Percentiles rank a stretch among this genome's conserved stretches.
Conservation (phyloP, 805 yeast species). For the Candida methanosorbosa region DNA sequence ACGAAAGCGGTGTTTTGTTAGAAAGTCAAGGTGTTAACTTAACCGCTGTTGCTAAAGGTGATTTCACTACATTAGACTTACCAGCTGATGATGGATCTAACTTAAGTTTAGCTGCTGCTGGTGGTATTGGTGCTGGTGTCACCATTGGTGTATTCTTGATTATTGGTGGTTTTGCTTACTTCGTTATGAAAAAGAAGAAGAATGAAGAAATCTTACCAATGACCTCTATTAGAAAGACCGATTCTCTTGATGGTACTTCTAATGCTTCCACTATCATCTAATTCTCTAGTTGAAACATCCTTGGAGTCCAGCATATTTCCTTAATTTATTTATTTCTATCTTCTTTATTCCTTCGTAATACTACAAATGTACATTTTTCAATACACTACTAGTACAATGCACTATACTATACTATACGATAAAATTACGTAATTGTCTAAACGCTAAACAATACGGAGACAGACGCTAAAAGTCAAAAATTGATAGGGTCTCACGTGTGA, state of each 20-base stretch:
- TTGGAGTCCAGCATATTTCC: too few species aligned
- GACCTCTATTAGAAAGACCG: too few species aligned
- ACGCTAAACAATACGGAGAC: too few species aligned
- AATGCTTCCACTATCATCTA: not conserved
- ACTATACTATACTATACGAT: too few species aligned
- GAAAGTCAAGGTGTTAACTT: slow-evolving; percentile 22
- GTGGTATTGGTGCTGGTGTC: slow-evolving; percentile 48
- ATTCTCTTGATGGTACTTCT: not conserved
- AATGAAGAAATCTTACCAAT: not conserved
- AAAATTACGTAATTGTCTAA: too few species aligned
- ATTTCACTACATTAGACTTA: slow-evolving; percentile 15
- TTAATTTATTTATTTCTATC: too few species aligned
- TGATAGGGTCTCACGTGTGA: too few species aligned
- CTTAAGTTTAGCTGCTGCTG: slow-evolving; percentile 33
- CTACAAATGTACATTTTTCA: too few species aligned
- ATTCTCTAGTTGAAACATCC: too few species aligned
- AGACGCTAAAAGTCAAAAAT: too few species aligned
- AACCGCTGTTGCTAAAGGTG: slow-evolving; percentile 19
- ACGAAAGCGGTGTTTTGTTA: slow-evolving; percentile 21
- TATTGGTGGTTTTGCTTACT: slow-evolving; percentile 20
- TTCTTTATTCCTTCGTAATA: too few species aligned
- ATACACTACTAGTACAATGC: too few species aligned
- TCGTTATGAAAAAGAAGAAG: slow-evolving; percentile 10
- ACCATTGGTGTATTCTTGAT: slow-evolving; percentile 34
- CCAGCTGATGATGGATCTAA: slow-evolving; percentile 6